These are phyloP conservation scores for Malassezia sympodialis DNA, from an alignment of 1,284 basidiomycete species.

Conservation along the genomic window DNA sequence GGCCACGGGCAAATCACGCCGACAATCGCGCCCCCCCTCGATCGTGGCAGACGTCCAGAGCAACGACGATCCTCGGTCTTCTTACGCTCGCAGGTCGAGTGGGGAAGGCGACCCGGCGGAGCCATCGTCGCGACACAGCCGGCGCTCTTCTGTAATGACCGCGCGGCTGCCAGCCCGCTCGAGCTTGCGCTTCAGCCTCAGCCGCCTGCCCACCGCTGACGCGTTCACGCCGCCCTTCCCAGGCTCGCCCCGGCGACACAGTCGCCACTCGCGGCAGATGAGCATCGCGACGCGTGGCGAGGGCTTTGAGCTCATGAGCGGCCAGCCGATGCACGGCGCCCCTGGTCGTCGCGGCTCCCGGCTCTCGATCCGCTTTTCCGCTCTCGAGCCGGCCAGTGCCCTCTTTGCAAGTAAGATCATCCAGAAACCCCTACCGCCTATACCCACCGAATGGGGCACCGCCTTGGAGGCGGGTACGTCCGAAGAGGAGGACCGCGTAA, in stretches of 20 bases:
- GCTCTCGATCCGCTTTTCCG: conserved; percentile 12
- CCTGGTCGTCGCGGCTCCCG: not conserved
- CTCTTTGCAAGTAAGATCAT: not conserved
- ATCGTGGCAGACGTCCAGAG: not conserved
- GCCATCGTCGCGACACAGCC: not conserved
- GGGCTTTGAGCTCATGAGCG: conserved; percentile 14
- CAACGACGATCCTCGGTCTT: not conserved
- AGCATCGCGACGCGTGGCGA: conserved; percentile 15
- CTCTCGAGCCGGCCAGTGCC: conserved; percentile 13
- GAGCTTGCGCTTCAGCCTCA: not conserved
- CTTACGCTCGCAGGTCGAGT: not conserved
- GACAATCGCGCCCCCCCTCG: conserved; percentile 8
- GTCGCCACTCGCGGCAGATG: conserved; percentile 15
- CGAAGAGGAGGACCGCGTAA: conserved; percentile 7
- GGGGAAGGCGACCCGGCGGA: not conserved
- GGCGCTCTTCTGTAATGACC: not conserved
- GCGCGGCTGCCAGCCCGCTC: not conserved
- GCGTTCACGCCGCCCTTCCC: not conserved
- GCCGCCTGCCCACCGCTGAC: not conserved
- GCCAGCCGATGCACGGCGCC: not conserved
- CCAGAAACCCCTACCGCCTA: conserved; percentile 11
- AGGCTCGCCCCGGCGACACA: not conserved
- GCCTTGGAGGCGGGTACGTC: not conserved
- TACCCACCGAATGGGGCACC: conserved; percentile 7
- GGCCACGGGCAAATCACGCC: conserved; percentile 8